Evolutionary conservation across 73 alveolate genomes (phyloP).

Genomic region (Paramecium pentaurelia): DNA sequence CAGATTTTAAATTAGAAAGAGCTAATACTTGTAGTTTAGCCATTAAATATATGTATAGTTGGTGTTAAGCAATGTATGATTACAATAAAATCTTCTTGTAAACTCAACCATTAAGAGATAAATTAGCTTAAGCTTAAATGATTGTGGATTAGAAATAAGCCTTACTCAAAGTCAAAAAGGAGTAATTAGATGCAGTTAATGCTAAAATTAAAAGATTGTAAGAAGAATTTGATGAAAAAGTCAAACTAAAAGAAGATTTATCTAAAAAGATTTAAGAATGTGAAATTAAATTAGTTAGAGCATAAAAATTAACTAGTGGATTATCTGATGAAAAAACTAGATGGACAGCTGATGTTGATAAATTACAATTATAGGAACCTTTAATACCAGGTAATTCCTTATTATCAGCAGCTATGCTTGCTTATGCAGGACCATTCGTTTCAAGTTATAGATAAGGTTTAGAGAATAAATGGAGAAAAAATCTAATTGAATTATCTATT

Average conservation of each 20-base stretch:
- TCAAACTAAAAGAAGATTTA: constrained; percentile 34
- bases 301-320: constrained; percentile 95
- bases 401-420: constrained; percentile 97
- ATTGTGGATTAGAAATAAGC: constrained; percentile 70
- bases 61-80: constrained; percentile 80
- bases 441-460: constrained; percentile 88
- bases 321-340: constrained; percentile 97
- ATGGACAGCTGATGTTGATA: constrained; percentile 96
- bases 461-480: constrained; percentile 88
- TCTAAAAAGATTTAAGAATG: constrained; percentile 74
- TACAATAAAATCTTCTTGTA: constrained; percentile 74
- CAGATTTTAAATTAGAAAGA: constrained; percentile 77
- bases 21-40: constrained; percentile 84
- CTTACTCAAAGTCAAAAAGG: constrained; percentile 63
- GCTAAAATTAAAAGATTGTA: constrained; percentile 41
- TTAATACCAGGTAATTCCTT: constrained; percentile 93
- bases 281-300: constrained; percentile 93
- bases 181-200: constrained; percentile 77
- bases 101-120: constrained; percentile 74
- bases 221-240: constrained; percentile 44
- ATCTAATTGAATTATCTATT: constrained; percentile 77
- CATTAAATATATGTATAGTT: constrained; percentile 68
- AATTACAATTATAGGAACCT: constrained; percentile 80
- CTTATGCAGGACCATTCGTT: constrained; percentile 98
- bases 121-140: constrained; percentile 67